Conservation (phyloP, 257 asterid species). For the Jacaranda mimosifolia region DNA sequence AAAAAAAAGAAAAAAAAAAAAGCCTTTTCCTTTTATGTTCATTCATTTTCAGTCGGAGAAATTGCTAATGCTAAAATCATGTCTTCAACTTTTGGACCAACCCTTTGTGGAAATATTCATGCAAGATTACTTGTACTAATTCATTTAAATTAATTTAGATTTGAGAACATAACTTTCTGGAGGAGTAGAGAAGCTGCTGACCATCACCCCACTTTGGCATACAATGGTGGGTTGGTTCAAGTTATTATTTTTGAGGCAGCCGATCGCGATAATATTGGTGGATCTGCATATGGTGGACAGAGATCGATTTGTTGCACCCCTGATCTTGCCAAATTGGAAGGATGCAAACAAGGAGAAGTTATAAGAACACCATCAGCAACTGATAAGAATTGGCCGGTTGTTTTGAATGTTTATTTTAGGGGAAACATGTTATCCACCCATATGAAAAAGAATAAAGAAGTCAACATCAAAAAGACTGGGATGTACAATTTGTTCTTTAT, state of each 20-base stretch:
- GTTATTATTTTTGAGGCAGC: slow-evolving; percentile 87
- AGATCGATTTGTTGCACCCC: slow-evolving; percentile 96
- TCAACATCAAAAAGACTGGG: slow-evolving; percentile 75
- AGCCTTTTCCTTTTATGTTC: neutral
- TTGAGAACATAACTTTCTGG: slow-evolving; percentile 94
- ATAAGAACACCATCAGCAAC: slow-evolving; percentile 72
- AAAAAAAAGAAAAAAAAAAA: too few species aligned
- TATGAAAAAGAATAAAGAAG: slow-evolving; percentile 72
- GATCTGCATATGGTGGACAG: slow-evolving; percentile 98
- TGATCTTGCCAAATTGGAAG: slow-evolving; percentile 96
- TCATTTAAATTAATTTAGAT: slow-evolving; percentile 54
- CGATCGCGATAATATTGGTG: slow-evolving; percentile 92
- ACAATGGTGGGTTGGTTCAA: slow-evolving; percentile 85
- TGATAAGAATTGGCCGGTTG: slow-evolving; percentile 79
- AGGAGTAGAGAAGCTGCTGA: slow-evolving; percentile 76
- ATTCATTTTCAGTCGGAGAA: slow-evolving; percentile 16
- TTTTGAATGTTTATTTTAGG: slow-evolving; percentile 66
- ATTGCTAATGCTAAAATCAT: slow-evolving; percentile 21
- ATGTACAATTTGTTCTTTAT: slow-evolving; percentile 98
- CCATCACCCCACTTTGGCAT: slow-evolving; percentile 63
- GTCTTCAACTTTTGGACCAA: slow-evolving; percentile 12
- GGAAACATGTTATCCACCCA: slow-evolving; percentile 70
- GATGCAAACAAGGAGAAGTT: slow-evolving; percentile 92
- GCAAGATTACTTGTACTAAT: slow-evolving; percentile 27
- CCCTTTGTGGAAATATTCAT: neutral